Conservation (phyloP, 2,329 filamentous ascomycete species). For the Trichocomaceae sp. region DNA sequence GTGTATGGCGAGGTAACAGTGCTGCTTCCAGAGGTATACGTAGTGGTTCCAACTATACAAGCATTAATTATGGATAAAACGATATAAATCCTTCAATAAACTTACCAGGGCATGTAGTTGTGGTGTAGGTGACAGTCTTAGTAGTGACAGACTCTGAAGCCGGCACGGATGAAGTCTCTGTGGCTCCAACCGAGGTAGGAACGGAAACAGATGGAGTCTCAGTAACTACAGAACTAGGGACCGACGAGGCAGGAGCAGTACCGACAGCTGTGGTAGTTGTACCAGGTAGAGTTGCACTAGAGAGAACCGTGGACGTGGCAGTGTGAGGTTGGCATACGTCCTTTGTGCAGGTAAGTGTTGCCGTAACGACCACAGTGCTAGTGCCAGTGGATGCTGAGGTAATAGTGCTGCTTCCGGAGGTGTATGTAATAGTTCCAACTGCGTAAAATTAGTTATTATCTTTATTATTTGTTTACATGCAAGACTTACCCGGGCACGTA, state of each 20-base stretch:
- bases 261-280: background rate
- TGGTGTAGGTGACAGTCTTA: slow-evolving; percentile 3
- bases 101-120: slow-evolving; percentile 7
- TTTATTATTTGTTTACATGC: background rate
- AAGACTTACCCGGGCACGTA: slow-evolving; percentile 8
- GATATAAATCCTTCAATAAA: background rate
- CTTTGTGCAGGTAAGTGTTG: slow-evolving; percentile 7
- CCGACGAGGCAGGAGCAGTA: background rate
- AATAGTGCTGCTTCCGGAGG: slow-evolving; percentile 1
- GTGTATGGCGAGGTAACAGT: slow-evolving; percentile 3
- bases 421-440: slow-evolving; percentile 5
- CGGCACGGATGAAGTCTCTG: background rate
- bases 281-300: background rate
- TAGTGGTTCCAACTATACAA: background rate
- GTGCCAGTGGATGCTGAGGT: slow-evolving; percentile 2
- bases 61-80: background rate
- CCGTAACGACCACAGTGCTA: background rate
- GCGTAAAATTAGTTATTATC: background rate
- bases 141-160: background rate
- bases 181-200: background rate
- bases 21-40: slow-evolving; percentile 1
- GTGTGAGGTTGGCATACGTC: slow-evolving; percentile 1
- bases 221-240: background rate
- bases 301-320: background rate
- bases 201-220: background rate